These are phyloP conservation scores for Phytophthora idaei DNA, from an alignment of 352 stramenopile species.

Conservation along the genomic window DNA sequence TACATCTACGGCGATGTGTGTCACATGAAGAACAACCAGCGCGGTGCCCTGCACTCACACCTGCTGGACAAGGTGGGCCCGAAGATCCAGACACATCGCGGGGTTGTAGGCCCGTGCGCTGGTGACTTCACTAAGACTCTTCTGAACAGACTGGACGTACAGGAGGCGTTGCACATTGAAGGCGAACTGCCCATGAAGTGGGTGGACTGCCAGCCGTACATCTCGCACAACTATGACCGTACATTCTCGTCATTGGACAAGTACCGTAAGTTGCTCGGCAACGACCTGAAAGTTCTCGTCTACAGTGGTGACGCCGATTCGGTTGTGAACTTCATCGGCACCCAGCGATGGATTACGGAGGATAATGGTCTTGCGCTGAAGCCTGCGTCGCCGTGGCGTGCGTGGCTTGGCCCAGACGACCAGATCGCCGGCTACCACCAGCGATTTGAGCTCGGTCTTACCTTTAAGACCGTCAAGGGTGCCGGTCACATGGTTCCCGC, in stretches of 20 bases:
- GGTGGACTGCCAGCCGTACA: slow-evolving; percentile 60
- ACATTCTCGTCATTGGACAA: slow-evolving; percentile 65
- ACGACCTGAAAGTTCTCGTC: slow-evolving; percentile 56
- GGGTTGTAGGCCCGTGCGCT: slow-evolving; percentile 59
- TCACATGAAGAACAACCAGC: slow-evolving; percentile 59
- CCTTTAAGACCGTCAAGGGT: slow-evolving; percentile 91
- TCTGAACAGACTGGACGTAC: slow-evolving; percentile 58
- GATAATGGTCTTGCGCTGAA: slow-evolving; percentile 51
- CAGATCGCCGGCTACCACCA: slow-evolving; percentile 89
- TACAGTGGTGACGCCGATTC: slow-evolving; percentile 77
- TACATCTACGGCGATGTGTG: slow-evolving; percentile 80
- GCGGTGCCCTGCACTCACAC: slow-evolving; percentile 42
- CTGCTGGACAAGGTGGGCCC: slow-evolving; percentile 33
- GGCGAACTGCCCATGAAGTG: slow-evolving; percentile 47
- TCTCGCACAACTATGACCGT: slow-evolving; percentile 49
- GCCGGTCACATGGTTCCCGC: slow-evolving; percentile 89
- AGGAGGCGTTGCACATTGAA: slow-evolving; percentile 63
- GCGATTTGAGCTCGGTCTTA: slow-evolving; percentile 71
- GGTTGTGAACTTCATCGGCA: slow-evolving; percentile 83
- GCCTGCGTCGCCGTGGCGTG: slow-evolving; percentile 46
- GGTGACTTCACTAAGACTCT: slow-evolving; percentile 58
- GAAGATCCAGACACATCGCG: slow-evolving; percentile 47
- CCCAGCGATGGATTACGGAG: slow-evolving; percentile 75
- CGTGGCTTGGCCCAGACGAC: slow-evolving; percentile 61
- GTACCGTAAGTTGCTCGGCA: slow-evolving; percentile 60